Conservation (phyloP, 2,329 filamentous ascomycete genomes). For the Paecilomyces sp. region DNA sequence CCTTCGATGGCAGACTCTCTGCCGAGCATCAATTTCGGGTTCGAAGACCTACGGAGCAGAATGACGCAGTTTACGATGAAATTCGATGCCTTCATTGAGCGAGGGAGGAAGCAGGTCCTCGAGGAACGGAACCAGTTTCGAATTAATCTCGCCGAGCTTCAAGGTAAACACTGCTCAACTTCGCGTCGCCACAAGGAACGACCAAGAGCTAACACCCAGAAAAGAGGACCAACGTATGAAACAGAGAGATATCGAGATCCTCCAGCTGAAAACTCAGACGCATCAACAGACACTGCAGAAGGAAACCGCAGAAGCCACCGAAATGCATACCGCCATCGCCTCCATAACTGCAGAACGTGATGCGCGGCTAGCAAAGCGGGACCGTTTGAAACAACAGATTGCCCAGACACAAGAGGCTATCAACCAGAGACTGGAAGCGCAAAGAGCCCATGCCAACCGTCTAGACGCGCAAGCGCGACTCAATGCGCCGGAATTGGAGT, state of each 20-base stretch:
- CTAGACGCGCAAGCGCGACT: constrained; percentile 77
- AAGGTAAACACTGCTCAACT: constrained; percentile 52
- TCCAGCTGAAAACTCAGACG: constrained; percentile 48
- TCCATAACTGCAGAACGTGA: constrained; percentile 50
- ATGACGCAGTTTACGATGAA: constrained; percentile 87
- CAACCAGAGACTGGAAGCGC: constrained; percentile 37
- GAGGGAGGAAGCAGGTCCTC: constrained; percentile 77
- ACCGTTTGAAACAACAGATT: constrained; percentile 51
- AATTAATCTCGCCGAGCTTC: constrained; percentile 79
- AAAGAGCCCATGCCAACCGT: constrained; percentile 53
- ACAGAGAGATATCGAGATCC: constrained; percentile 77
- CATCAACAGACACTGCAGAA: constrained; percentile 52
- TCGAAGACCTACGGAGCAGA: constrained; percentile 88
- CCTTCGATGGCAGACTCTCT: constrained; percentile 61
- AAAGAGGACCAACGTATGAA: constrained; percentile 87
- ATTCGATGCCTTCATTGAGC: constrained; percentile 92
- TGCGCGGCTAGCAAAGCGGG: constrained; percentile 47
- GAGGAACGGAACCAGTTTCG: constrained; percentile 93
- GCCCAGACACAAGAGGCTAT: constrained; percentile 41
- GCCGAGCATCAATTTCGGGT: constrained; percentile 88
- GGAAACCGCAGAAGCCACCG: constrained; percentile 54
- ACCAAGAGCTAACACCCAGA: neutral
- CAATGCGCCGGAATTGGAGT: constrained; percentile 88
- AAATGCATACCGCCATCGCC: constrained; percentile 56
- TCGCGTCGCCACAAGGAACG: neutral